Evolutionary conservation across 306 rosid genomes (phyloP), one percentile per base, ranked within the genome.

Genomic region (Luffa aegyptiaca): DNA sequence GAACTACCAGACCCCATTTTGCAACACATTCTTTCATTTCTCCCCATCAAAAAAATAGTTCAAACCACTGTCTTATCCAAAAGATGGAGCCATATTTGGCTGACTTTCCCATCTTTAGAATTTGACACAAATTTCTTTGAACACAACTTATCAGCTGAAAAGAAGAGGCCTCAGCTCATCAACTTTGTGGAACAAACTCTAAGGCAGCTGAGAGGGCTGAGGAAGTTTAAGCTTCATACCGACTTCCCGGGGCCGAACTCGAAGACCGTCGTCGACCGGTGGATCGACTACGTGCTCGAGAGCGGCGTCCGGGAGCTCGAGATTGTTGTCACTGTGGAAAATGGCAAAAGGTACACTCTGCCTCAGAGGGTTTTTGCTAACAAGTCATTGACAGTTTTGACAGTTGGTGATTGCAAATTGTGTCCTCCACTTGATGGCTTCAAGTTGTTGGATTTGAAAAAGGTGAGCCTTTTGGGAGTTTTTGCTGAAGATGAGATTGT

Each of bases 21-120:
- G 63, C 81, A 84, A 74, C 80, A 77, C 64, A 84, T 86, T 65
- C 31, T 80, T 5, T 80, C 85, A 7, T 79, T 75, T 73, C 35
- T 84, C 11, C 84, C 89, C 13, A 49, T 57, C n/a, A 76, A 80
- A 57, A 80, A 82, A 63, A 86, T 81, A 21, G 77, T 41, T 49
- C 81, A 81, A 79, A 81, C 87, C 20, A 80, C 80, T 77, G 56
- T 84, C 77, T 82, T 86, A 72, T 80, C 87, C 48, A 80, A 76
- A 77, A 53, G 33, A 0, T 84, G 87, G 87, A 68, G 41, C 10
- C 81, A 84, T 5, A 64, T 81, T 35, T 80, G 84, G 84, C 13
- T 16, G 42, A 79, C 82, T 2, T 86, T 71, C 80, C 84, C 89
- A 56, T 56, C 63, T 6, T 48, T 86, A 66, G 75, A 49, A 17